A percentile compares a stretch with the other conserved stretches of the same genome.
These are phyloP conservation scores for Tremella yokohamensis DNA, from an alignment of 768 basidiomycete species.

Conservation along the genomic window DNA sequence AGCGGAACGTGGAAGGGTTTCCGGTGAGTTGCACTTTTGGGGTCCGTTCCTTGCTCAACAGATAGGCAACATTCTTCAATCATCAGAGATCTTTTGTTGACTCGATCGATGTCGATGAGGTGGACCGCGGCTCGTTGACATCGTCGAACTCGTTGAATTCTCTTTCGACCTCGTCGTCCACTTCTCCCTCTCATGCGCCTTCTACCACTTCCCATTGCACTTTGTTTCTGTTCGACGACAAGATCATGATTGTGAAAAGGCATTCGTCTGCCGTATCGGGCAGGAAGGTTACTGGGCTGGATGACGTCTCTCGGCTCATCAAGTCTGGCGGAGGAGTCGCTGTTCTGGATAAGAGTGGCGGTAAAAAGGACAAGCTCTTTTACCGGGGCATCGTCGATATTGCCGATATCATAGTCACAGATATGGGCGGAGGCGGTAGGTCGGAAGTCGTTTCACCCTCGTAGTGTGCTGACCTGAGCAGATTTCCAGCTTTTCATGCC, in stretches of 20 bases:
- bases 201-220: constrained; percentile 61
- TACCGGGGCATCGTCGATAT: constrained; percentile 83
- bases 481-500: constrained; percentile 85
- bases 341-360: constrained; percentile 61
- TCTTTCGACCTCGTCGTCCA: constrained; percentile 56
- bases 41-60: constrained; percentile 1
- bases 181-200: constrained; percentile 44
- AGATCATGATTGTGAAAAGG: constrained; percentile 84
- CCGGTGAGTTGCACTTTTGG: constrained; percentile 55
- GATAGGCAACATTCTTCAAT: constrained; percentile 72
- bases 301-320: constrained; percentile 59
- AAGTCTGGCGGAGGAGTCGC: constrained; percentile 63
- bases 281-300: constrained; percentile 55
- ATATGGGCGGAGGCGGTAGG: constrained; percentile 73
- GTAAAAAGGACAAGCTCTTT: constrained; percentile 69
- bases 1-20: constrained; percentile 80
- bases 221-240: constrained; percentile 90
- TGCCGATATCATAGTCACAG: constrained; percentile 75
- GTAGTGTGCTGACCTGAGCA: constrained; percentile 45
- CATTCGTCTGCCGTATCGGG: constrained; percentile 51
- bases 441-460: background rate
- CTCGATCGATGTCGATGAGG: constrained; percentile 87
- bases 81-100: constrained; percentile 83
- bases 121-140: constrained; percentile 33
- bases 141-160: constrained; percentile 7